phyloP scores from a whole-genome alignment of 257 asterid species.

The Marsdenia floribunda region DNA sequence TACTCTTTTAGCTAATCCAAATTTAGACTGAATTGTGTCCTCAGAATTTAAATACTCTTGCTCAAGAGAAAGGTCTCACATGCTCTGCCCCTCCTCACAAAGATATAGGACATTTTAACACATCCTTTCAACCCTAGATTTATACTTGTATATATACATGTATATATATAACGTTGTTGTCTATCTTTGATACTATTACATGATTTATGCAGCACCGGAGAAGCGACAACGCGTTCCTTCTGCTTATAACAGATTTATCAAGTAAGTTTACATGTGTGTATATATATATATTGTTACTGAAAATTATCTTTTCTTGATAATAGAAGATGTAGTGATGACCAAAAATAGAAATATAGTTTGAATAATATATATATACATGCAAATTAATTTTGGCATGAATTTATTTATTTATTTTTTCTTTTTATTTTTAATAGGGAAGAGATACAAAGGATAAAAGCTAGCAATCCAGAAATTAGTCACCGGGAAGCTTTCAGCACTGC shows the following conservation, averaged over 20 bases:
- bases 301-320: background rate
- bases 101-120: too few relatives aligned
- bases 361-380: background rate
- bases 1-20: too few relatives aligned
- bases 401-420: too few relatives aligned
- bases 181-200: background rate
- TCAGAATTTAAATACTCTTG: too few relatives aligned
- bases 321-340: background rate
- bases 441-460: slow-evolving; percentile 92
- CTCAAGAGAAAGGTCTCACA: too few relatives aligned
- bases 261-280: slow-evolving; percentile 49
- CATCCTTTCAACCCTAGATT: background rate
- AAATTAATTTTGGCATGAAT: background rate
- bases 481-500: slow-evolving; percentile 96
- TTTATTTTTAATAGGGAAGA: slow-evolving; percentile 55
- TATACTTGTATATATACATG: too few relatives aligned
- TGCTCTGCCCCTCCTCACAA: too few relatives aligned
- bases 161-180: too few relatives aligned
- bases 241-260: slow-evolving; percentile 83
- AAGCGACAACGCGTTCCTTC: slow-evolving; percentile 90
- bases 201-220: slow-evolving; percentile 61
- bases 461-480: slow-evolving; percentile 90
- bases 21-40: too few relatives aligned
- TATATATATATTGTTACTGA: too few relatives aligned
- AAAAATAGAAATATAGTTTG: background rate